Conservation (phyloP, 257 asterid genomes). For the Scutellaria minor region DNA sequence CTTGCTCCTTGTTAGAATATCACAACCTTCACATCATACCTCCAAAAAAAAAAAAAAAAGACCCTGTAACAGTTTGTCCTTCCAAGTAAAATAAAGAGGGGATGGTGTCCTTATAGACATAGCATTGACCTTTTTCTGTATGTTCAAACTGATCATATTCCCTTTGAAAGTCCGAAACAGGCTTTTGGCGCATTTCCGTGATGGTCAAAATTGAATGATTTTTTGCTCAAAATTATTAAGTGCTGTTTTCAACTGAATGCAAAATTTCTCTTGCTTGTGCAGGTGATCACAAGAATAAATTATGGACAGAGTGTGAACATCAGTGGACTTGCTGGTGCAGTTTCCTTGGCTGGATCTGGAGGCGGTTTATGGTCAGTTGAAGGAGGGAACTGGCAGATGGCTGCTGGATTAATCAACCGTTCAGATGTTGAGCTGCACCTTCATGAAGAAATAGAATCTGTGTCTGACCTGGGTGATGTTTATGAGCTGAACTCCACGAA, state of each 20-base stretch:
- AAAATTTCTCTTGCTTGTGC: constrained; percentile 22
- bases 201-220: background rate
- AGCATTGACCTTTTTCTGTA: background rate
- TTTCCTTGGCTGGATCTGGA: constrained; percentile 93
- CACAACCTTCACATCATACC: no score
- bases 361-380: constrained; percentile 89
- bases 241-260: constrained; percentile 20
- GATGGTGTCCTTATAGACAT: background rate
- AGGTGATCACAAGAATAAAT: constrained; percentile 95
- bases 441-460: constrained; percentile 78
- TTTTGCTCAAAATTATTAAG: constrained; percentile 14
- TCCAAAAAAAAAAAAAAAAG: no score
- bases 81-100: background rate
- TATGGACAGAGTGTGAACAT: constrained; percentile 92
- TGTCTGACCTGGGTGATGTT: constrained; percentile 59
- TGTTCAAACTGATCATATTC: background rate
- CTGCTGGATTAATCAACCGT: constrained; percentile 73
- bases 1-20: no score
- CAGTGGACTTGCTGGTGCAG: constrained; percentile 97
- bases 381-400: constrained; percentile 99
- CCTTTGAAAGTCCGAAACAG: background rate
- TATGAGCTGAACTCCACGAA: constrained; percentile 82
- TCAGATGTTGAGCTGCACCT: constrained; percentile 77
- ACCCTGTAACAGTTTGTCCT: no score
- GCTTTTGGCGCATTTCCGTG: constrained; percentile 7